phyloP scores from a whole-genome alignment of 2,329 filamentous ascomycete genomes.

The Xylogone sp. region DNA sequence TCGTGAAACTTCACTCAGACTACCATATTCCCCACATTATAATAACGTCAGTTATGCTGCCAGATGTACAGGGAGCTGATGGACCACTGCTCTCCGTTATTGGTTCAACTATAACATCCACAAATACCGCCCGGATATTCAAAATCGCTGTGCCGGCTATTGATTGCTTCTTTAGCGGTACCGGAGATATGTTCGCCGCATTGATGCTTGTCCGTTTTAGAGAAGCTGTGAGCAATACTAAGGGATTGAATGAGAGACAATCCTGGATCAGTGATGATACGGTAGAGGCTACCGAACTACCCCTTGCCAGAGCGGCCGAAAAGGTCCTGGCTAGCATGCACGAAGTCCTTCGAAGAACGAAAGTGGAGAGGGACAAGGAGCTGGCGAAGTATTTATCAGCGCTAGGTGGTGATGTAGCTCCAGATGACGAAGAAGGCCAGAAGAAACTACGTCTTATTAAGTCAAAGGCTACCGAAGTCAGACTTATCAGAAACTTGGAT shows the following conservation, averaged over 20 bases:
- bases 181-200: slow-evolving; percentile 97
- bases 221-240: slow-evolving; percentile 62
- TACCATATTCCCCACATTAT: slow-evolving; percentile 84
- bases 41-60: slow-evolving; percentile 76
- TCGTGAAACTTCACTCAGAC: slow-evolving; percentile 70
- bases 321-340: slow-evolving; percentile 94
- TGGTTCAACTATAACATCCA: slow-evolving; percentile 67
- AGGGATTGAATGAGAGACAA: slow-evolving; percentile 45
- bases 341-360: slow-evolving; percentile 67
- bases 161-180: slow-evolving; percentile 93
- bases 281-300: slow-evolving; percentile 66
- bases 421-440: slow-evolving; percentile 29
- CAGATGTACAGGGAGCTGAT: slow-evolving; percentile 52
- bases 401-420: slow-evolving; percentile 35
- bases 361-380: slow-evolving; percentile 61
- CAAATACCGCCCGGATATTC: slow-evolving; percentile 74
- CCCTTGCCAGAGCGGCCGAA: slow-evolving; percentile 77
- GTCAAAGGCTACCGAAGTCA: slow-evolving; percentile 86
- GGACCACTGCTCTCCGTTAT: slow-evolving; percentile 62
- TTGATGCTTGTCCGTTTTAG: slow-evolving; percentile 83
- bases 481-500: slow-evolving; percentile 70
- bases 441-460: slow-evolving; percentile 57
- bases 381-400: slow-evolving; percentile 50
- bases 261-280: slow-evolving; percentile 77
- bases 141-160: slow-evolving; percentile 81